Evolutionary conservation across 768 basidiomycete genomes (phyloP).

Genomic region (Boletus patriciae): DNA sequence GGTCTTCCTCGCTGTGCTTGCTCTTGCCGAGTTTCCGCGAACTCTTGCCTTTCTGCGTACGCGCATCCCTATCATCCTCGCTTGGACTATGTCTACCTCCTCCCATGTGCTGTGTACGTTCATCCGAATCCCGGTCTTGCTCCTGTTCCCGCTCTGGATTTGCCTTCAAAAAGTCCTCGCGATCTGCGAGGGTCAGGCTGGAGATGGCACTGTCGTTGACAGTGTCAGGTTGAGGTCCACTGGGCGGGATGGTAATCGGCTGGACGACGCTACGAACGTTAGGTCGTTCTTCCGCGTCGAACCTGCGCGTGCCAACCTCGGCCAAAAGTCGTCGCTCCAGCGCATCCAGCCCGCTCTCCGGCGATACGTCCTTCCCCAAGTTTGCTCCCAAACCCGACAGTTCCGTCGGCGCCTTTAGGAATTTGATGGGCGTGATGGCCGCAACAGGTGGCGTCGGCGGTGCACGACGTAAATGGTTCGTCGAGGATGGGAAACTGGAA

Average conservation of each 20-base stretch:
- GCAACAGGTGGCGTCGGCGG: conserved; percentile 56
- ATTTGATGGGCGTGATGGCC: conserved; percentile 39
- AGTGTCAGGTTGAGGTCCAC: conserved; percentile 22
- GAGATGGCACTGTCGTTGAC: conserved; percentile 50
- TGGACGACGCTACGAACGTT: conserved; percentile 40
- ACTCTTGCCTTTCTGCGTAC: conserved; percentile 31
- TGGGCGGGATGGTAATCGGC: conserved; percentile 41
- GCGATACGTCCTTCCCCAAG: conserved; percentile 18
- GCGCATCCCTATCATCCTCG: conserved; percentile 34
- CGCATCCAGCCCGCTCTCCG: conserved; percentile 67
- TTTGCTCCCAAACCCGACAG: conserved; percentile 25
- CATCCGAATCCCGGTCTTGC: conserved; percentile 34
- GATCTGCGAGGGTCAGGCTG: conserved; percentile 42
- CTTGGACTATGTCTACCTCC: conserved; percentile 25
- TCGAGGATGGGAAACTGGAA: conserved; percentile 13
- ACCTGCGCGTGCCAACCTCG: conserved; percentile 68
- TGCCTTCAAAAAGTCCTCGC: conserved; percentile 20
- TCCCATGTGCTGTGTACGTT: conserved; percentile 33
- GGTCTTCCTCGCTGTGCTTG: conserved; percentile 28
- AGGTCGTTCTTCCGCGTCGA: conserved; percentile 31
- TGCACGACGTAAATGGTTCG: conserved; percentile 20
- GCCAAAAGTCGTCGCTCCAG: conserved; percentile 66
- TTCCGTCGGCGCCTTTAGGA: conserved; percentile 35
- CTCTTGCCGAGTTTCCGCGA: conserved; percentile 24
- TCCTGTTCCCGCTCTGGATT: conserved; percentile 26